phyloP scores from a whole-genome alignment of 2,329 filamentous ascomycete species.

The Colletotrichum melonis region DNA sequence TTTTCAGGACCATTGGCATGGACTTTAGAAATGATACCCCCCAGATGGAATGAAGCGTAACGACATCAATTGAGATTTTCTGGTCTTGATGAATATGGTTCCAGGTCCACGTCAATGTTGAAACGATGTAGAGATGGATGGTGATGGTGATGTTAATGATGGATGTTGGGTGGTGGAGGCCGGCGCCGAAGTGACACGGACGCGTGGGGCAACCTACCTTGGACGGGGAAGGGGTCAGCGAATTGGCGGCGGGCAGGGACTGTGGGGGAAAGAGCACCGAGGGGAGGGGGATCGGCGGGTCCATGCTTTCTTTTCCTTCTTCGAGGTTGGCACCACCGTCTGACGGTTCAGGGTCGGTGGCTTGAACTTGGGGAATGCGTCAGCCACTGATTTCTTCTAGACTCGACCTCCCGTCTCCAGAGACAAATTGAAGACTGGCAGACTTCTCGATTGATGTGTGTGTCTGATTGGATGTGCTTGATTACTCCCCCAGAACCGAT shows the following conservation, averaged over 20 bases:
- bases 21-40: not conserved
- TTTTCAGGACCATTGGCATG: not conserved
- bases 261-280: constrained; percentile 14
- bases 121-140: no score
- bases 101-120: no score
- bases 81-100: not conserved
- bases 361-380: not conserved
- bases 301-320: constrained; percentile 12
- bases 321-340: not conserved
- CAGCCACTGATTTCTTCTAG: not conserved
- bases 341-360: not conserved
- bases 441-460: no score
- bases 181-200: constrained; percentile 14
- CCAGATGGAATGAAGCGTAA: not conserved
- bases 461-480: not conserved
- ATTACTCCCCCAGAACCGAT: not conserved
- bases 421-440: no score
- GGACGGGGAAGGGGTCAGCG: not conserved
- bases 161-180: not conserved
- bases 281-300: constrained; percentile 28
- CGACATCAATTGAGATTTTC: not conserved
- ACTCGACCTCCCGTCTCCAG: not conserved
- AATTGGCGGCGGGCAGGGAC: not conserved
- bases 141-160: no score
- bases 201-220: constrained; percentile 2